Percentiles rank a stretch among this genome's conserved stretches.
Conservation (phyloP, 495 filamentous ascomycete species). For the Aspergillus taichungensis region DNA sequence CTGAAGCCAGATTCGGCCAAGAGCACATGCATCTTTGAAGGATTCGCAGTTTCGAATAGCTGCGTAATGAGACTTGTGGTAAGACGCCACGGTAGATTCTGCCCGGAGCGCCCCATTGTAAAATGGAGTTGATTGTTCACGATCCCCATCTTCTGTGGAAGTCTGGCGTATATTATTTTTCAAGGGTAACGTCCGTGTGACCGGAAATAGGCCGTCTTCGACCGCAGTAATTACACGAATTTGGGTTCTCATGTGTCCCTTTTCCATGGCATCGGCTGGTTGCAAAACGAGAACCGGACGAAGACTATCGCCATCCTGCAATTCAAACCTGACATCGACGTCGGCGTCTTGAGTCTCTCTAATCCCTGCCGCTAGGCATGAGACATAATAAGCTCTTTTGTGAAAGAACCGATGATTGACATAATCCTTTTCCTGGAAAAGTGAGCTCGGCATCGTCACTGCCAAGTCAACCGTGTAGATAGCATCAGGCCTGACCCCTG, state of each 20-base stretch:
- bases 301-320: slow-evolving; percentile 68
- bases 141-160: slow-evolving; percentile 23
- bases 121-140: slow-evolving; percentile 56
- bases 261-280: slow-evolving; percentile 22
- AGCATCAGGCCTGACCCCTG: slow-evolving; percentile 51
- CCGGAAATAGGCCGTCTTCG: slow-evolving; percentile 55
- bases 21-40: slow-evolving; percentile 73
- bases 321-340: slow-evolving; percentile 52
- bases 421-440: slow-evolving; percentile 94
- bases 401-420: slow-evolving; percentile 89
- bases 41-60: slow-evolving; percentile 55
- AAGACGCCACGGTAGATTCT: slow-evolving; percentile 63
- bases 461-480: slow-evolving; percentile 66
- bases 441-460: slow-evolving; percentile 66
- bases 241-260: slow-evolving; percentile 34
- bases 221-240: slow-evolving; percentile 74
- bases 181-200: slow-evolving; percentile 56
- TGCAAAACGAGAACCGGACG: slow-evolving; percentile 61
- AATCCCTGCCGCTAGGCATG: slow-evolving; percentile 64
- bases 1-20: slow-evolving; percentile 80
- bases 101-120: slow-evolving; percentile 82
- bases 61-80: slow-evolving; percentile 61
- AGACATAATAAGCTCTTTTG: slow-evolving; percentile 86
- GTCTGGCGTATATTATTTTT: slow-evolving; percentile 58
- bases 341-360: slow-evolving; percentile 42